These are phyloP conservation scores for Tuber brumale DNA, from an alignment of 495 filamentous ascomycete species.

Conservation along the genomic window DNA sequence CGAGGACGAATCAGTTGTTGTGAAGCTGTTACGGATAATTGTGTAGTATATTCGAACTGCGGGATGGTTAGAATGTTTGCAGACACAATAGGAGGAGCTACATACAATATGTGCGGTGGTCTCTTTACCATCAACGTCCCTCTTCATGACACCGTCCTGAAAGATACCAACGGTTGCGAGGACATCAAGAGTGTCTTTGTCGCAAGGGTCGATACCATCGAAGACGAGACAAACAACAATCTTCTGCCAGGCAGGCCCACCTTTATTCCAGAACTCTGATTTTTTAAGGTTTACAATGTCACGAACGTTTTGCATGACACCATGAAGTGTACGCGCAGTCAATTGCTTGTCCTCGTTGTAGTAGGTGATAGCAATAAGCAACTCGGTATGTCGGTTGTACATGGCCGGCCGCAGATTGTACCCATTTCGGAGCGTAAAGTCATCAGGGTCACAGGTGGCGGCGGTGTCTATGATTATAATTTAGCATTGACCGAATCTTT, in stretches of 20 bases:
- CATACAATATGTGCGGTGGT: conserved; percentile 46
- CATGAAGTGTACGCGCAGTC: conserved; percentile 44
- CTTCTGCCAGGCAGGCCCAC: conserved; percentile 46
- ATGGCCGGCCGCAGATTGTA: conserved; percentile 97
- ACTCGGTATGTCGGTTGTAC: conserved; percentile 65
- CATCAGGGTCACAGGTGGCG: conserved; percentile 95
- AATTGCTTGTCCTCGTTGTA: conserved; percentile 46
- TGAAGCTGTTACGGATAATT: conserved; percentile 52
- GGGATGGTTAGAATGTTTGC: conserved; percentile 16
- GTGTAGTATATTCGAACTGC: conserved; percentile 45
- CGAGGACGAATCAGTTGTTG: conserved; percentile 94
- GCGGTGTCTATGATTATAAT: conserved; percentile 62
- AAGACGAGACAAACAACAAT: conserved; percentile 46
- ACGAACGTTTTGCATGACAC: conserved; percentile 46
- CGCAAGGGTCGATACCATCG: conserved; percentile 44
- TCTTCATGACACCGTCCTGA: conserved; percentile 44
- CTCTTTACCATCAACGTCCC: conserved; percentile 43
- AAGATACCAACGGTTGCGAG: conserved; percentile 45
- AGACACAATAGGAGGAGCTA: conserved; percentile 11
- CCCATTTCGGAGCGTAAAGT: conserved; percentile 98
- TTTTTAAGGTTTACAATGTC: conserved; percentile 44
- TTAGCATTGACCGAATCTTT: neutral
- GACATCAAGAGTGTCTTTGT: conserved; percentile 44
- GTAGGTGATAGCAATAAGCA: conserved; percentile 46
- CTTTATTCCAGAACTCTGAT: conserved; percentile 44